Conservation (phyloP, 495 filamentous ascomycete species). For the Cudoniella acicularis region DNA sequence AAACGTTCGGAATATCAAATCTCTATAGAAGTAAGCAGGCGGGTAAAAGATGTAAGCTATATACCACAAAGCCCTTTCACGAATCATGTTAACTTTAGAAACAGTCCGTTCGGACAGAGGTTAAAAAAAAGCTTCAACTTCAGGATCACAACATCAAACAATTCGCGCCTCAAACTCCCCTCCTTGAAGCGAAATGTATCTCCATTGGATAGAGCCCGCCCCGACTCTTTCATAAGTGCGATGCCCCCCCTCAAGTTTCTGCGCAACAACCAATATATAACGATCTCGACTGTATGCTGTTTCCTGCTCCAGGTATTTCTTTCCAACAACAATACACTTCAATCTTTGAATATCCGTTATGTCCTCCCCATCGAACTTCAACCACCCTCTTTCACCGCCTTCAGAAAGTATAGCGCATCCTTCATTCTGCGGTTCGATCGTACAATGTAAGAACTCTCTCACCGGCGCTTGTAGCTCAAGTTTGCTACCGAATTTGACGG, state of each 20-base stretch:
- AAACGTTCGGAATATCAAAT: no score
- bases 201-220: not conserved
- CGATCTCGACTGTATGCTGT: not conserved
- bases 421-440: not conserved
- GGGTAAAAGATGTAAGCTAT: no score
- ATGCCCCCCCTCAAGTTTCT: not conserved
- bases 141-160: no score
- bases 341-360: not conserved
- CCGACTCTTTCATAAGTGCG: not conserved
- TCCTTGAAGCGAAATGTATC: no score
- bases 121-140: no score
- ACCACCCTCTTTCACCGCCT: not conserved
- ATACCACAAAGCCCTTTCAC: no score
- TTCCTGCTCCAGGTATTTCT: no score
- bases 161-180: no score
- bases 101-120: no score
- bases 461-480: not conserved
- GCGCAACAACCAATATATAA: not conserved
- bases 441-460: not conserved
- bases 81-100: no score
- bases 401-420: not conserved
- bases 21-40: no score
- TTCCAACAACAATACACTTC: not conserved
- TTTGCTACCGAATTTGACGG: not conserved
- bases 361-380: not conserved